Percentiles rank a stretch among this genome's conserved stretches.
Conservation (phyloP, 768 basidiomycete species). For the Naganishia vishniacii region DNA sequence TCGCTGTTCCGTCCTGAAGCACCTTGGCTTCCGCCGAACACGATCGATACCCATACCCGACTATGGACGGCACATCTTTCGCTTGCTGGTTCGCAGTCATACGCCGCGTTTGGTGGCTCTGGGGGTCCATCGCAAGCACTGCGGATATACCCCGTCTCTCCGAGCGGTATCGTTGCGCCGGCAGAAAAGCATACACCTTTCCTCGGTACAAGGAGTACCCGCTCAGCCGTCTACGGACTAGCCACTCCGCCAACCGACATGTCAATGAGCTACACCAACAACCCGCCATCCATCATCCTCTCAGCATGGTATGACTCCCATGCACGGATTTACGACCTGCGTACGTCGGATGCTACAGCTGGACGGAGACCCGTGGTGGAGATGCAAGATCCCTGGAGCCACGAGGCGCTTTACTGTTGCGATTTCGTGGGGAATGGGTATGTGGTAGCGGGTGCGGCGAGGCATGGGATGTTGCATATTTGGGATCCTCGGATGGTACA, state of each 20-base stretch:
- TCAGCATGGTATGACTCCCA: slow-evolving; percentile 29
- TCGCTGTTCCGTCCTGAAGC: slow-evolving; percentile 17
- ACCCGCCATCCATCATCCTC: slow-evolving; percentile 21
- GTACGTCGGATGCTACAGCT: neutral
- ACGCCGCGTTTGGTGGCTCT: slow-evolving; percentile 21
- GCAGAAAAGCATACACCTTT: neutral
- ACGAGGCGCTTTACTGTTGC: slow-evolving; percentile 25
- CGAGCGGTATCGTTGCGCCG: neutral
- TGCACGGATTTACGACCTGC: slow-evolving; percentile 27
- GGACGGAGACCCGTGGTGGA: slow-evolving; percentile 18
- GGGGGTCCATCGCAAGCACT: slow-evolving; percentile 4
- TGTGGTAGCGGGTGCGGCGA: slow-evolving; percentile 18
- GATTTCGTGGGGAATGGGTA: slow-evolving; percentile 18
- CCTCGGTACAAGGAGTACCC: neutral
- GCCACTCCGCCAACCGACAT: neutral
- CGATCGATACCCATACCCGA: slow-evolving; percentile 1
- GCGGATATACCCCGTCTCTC: slow-evolving; percentile 3
- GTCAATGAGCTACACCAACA: slow-evolving; percentile 14
- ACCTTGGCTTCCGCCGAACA: slow-evolving; percentile 20
- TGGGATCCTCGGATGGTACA: slow-evolving; percentile 26
- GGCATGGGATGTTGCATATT: slow-evolving; percentile 24
- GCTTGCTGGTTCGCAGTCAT: neutral
- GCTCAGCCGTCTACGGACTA: slow-evolving; percentile 28
- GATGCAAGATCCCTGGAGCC: slow-evolving; percentile 25
- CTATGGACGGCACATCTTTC: slow-evolving; percentile 18